Evolutionary conservation across 208 protist species (phyloP).

Genomic region (Sergeia podlipaevii): DNA sequence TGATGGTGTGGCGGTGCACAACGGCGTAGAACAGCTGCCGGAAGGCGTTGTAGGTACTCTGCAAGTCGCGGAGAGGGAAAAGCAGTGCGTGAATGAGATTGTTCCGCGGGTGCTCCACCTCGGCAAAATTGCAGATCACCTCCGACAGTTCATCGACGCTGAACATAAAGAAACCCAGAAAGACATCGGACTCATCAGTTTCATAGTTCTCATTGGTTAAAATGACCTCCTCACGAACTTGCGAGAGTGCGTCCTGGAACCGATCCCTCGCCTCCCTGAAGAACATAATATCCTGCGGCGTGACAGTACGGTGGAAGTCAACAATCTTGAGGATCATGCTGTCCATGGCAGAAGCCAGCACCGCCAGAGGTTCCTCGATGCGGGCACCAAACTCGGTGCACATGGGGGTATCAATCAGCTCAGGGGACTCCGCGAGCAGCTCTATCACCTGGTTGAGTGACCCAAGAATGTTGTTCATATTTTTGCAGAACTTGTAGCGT

Average conservation of each 20-base stretch:
- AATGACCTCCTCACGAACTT: slow-evolving; percentile 84
- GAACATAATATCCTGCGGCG: slow-evolving; percentile 61
- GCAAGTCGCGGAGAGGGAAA: slow-evolving; percentile 53
- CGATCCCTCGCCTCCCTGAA: slow-evolving; percentile 71
- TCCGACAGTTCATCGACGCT: slow-evolving; percentile 86
- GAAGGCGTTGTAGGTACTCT: slow-evolving; percentile 59
- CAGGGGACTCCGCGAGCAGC: slow-evolving; percentile 61
- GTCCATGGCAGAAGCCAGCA: slow-evolving; percentile 86
- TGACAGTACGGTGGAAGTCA: slow-evolving; percentile 67
- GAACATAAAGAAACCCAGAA: slow-evolving; percentile 91
- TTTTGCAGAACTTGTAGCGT: slow-evolving; percentile 70
- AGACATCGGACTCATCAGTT: slow-evolving; percentile 85
- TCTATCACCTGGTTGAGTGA: slow-evolving; percentile 82
- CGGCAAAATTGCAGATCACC: slow-evolving; percentile 68
- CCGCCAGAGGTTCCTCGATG: slow-evolving; percentile 71
- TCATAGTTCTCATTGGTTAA: slow-evolving; percentile 90
- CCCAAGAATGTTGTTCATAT: slow-evolving; percentile 73
- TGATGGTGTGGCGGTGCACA: slow-evolving; percentile 52
- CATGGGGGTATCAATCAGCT: slow-evolving; percentile 73
- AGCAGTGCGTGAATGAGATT: slow-evolving; percentile 39
- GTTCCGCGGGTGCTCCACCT: slow-evolving; percentile 41
- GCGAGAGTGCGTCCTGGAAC: slow-evolving; percentile 83
- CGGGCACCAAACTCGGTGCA: slow-evolving; percentile 62
- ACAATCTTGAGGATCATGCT: slow-evolving; percentile 90
- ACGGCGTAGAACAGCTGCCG: slow-evolving; percentile 43